phyloP scores from a whole-genome alignment of 78 protist species.

The Chrysochromulina tobinii region DNA sequence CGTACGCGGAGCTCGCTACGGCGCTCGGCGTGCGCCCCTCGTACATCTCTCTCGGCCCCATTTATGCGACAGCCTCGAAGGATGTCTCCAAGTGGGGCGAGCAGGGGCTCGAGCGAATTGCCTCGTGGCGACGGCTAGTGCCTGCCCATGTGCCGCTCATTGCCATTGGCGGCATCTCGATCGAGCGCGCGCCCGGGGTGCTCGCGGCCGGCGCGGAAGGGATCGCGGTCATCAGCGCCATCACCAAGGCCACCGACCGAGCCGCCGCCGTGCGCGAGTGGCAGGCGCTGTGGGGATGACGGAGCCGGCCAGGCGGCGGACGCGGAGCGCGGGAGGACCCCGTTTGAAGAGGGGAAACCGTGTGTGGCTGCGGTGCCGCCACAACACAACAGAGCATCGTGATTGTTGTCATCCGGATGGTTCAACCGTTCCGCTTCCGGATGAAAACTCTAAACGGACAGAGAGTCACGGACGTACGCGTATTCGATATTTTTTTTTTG shows the following conservation, averaged over 20 bases:
- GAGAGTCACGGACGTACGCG: too few species aligned
- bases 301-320: too few species aligned
- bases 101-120: neutral
- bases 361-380: too few species aligned
- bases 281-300: neutral
- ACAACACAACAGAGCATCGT: too few species aligned
- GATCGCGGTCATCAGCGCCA: neutral
- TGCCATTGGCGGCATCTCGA: slow-evolving; percentile 25
- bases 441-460: too few species aligned
- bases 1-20: neutral
- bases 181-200: neutral
- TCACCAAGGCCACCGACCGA: neutral
- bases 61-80: slow-evolving; percentile 2
- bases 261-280: neutral
- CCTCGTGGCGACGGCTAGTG: neutral
- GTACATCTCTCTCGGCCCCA: slow-evolving; percentile 13
- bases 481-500: too few species aligned
- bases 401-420: too few species aligned
- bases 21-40: slow-evolving; percentile 3
- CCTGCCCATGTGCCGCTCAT: neutral
- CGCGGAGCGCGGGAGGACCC: too few species aligned
- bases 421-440: too few species aligned
- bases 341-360: too few species aligned
- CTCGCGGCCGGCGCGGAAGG: neutral
- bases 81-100: too few species aligned